These are phyloP conservation scores for Tuber borchii DNA, from an alignment of 495 filamentous ascomycete genomes.

Conservation along the genomic window DNA sequence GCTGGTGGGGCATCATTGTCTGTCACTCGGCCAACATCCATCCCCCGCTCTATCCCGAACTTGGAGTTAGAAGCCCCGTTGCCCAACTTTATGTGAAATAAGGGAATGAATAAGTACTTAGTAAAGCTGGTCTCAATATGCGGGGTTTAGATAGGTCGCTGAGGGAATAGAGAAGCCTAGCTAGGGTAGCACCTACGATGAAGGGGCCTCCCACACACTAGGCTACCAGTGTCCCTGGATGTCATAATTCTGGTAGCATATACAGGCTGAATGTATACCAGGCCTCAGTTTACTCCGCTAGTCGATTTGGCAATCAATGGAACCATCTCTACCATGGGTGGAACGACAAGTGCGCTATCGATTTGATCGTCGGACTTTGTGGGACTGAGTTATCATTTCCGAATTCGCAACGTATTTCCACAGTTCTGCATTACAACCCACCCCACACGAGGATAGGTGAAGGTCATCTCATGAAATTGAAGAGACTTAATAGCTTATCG, in stretches of 20 bases:
- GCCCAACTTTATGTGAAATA: neutral
- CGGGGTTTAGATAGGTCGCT: neutral
- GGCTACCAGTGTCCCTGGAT: neutral
- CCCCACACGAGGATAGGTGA: neutral
- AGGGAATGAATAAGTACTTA: neutral
- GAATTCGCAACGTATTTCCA: neutral
- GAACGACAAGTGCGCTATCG: neutral
- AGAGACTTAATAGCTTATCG: neutral
- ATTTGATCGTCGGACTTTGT: neutral
- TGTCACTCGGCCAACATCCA: neutral
- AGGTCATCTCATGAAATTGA: neutral
- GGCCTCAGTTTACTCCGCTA: neutral
- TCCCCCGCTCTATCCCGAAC: neutral
- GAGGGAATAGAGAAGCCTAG: neutral
- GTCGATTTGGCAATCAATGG: neutral
- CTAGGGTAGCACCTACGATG: neutral
- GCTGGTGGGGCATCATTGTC: neutral
- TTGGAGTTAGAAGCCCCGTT: neutral
- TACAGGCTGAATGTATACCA: neutral
- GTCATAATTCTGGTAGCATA: neutral
- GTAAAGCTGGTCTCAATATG: neutral
- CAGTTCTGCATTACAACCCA: neutral
- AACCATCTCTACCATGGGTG: neutral
- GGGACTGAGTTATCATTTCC: conserved; percentile 3
- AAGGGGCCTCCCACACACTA: neutral